Conservation (phyloP, 169 alveolate species). For the Cryptosporidium andersoni region DNA sequence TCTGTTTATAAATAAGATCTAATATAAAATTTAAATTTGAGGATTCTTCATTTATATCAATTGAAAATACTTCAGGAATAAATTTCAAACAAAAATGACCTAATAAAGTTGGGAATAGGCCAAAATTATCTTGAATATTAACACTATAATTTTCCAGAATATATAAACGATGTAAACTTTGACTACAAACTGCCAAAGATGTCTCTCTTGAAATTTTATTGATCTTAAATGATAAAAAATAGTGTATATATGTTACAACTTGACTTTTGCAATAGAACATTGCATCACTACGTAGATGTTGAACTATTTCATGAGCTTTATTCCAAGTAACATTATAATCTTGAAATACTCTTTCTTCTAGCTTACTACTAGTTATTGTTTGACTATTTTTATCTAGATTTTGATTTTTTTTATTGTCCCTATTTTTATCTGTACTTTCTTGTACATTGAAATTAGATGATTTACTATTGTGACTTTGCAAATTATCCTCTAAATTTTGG, state of each 20-base stretch:
- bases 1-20: too few species aligned
- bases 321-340: conserved; percentile 13
- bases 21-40: too few species aligned
- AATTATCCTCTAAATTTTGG: background rate
- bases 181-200: conserved; percentile 28
- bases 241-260: conserved; percentile 22
- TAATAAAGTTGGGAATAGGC: conserved; percentile 2
- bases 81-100: conserved; percentile 17
- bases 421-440: background rate
- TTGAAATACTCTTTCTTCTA: background rate
- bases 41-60: background rate
- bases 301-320: conserved; percentile 17
- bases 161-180: conserved; percentile 7
- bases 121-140: conserved; percentile 1
- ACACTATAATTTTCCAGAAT: conserved; percentile 4
- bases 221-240: conserved; percentile 26
- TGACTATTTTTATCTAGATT: background rate
- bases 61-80: background rate
- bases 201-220: conserved; percentile 28
- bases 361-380: background rate
- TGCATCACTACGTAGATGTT: conserved; percentile 14
- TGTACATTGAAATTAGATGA: too few species aligned
- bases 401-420: background rate
- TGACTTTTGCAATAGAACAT: background rate
- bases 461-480: too few species aligned